phyloP scores from a whole-genome alignment of 441 rosid species.

The Bocquillonia castaneifolia region DNA sequence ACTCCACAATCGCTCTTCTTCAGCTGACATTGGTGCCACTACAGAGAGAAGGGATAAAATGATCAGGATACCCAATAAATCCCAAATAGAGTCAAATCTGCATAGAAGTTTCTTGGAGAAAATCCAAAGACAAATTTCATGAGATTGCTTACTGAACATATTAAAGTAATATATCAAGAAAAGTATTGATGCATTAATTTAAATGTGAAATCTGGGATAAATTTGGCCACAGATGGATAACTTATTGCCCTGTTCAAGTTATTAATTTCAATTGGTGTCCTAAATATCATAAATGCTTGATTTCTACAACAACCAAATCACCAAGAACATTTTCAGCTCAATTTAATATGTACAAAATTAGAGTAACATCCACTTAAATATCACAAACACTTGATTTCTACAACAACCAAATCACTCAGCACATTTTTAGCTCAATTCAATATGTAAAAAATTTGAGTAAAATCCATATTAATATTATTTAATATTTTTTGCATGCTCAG shows the following conservation, averaged over 20 bases:
- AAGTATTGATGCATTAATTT: neutral
- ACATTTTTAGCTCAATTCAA: neutral
- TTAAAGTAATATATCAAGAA: neutral
- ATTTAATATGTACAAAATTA: too few species aligned
- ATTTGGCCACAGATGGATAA: too few species aligned
- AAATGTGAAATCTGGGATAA: neutral
- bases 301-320: neutral
- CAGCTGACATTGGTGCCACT: conserved; percentile 51
- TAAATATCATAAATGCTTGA: neutral
- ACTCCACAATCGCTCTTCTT: conserved; percentile 91
- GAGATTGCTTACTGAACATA: neutral
- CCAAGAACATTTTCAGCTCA: neutral
- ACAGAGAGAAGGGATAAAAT: neutral
- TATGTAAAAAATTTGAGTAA: neutral
- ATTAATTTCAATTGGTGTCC: too few species aligned
- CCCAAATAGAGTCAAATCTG: neutral
- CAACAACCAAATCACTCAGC: neutral
- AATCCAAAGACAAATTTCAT: neutral
- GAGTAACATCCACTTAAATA: too few species aligned
- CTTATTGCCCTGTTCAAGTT: too few species aligned
- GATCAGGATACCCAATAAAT: neutral
- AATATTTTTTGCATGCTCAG: neutral
- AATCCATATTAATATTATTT: neutral
- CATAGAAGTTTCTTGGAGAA: neutral
- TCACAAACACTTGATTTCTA: too few species aligned